Conservation (phyloP, 345 rosid genomes). For the Noccaea caerulescens region DNA sequence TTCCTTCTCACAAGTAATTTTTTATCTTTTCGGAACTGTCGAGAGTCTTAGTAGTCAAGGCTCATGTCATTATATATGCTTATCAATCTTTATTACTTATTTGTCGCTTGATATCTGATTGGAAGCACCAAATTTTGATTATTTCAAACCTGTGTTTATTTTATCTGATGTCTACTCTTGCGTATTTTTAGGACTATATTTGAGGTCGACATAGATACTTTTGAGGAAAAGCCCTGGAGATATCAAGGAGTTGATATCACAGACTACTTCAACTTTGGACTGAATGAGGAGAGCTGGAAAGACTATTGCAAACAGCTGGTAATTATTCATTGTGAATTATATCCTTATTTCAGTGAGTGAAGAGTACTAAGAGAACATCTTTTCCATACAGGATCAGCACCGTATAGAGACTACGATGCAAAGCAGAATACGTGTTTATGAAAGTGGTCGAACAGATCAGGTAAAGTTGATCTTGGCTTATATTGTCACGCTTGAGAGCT, state of each 20-base stretch:
- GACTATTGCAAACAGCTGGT: constrained; percentile 97
- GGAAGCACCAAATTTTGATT: constrained; percentile 3
- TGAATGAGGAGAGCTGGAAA: constrained; percentile 98
- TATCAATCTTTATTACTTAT: constrained; percentile 8
- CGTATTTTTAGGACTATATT: constrained; percentile 82
- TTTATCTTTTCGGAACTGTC: constrained; percentile 24
- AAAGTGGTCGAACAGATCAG: constrained; percentile 93
- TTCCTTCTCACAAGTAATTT: constrained; percentile 97
- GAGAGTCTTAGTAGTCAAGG: constrained; percentile 9
- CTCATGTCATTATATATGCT: constrained; percentile 16
- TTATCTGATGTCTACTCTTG: constrained; percentile 15
- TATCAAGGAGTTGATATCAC: constrained; percentile 75
- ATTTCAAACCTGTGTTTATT: constrained; percentile 21
- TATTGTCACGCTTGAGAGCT: constrained; percentile 10
- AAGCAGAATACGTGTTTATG: constrained; percentile 98
- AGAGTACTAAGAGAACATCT: constrained; percentile 39
- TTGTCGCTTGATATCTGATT: background rate
- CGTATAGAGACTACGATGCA: constrained; percentile 94
- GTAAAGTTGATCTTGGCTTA: constrained; percentile 48
- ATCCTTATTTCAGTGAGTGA: constrained; percentile 30
- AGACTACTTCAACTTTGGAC: constrained; percentile 92
- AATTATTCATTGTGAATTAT: constrained; percentile 43
- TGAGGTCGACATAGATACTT: constrained; percentile 88
- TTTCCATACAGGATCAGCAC: constrained; percentile 73
- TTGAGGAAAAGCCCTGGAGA: constrained; percentile 99